phyloP scores from a whole-genome alignment of 192 early-diverging fungal species.

The Podila epigama region DNA sequence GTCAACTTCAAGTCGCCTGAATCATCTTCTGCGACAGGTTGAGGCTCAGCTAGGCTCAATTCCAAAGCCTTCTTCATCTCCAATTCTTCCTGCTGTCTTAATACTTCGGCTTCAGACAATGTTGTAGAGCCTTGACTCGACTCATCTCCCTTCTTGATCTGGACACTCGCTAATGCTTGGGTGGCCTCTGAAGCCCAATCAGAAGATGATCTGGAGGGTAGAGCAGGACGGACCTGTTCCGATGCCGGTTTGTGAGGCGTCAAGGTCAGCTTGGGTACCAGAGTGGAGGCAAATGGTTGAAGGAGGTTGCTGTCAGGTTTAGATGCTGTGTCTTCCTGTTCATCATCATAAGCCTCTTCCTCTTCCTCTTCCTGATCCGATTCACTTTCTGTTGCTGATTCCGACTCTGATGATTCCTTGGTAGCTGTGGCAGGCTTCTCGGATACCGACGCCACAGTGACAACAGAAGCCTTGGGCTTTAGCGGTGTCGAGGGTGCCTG shows the following conservation, averaged over 20 bases:
- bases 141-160: conserved; percentile 26
- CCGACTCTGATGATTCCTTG: conserved; percentile 2
- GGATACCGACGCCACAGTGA: neutral
- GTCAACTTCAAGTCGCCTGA: conserved; percentile 8
- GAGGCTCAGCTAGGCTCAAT: conserved; percentile 25
- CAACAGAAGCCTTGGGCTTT: conserved; percentile 31
- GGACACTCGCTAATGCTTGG: conserved; percentile 31
- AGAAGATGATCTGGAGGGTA: conserved; percentile 5
- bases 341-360: conserved; percentile 4
- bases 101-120: conserved; percentile 17
- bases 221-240: neutral
- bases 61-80: conserved; percentile 37
- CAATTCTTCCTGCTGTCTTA: conserved; percentile 22
- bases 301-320: conserved; percentile 1
- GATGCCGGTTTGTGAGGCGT: conserved; percentile 20
- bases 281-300: conserved; percentile 26
- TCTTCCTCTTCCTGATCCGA: neutral
- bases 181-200: conserved; percentile 46
- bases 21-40: neutral
- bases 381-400: neutral
- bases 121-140: conserved; percentile 4
- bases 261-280: conserved; percentile 35
- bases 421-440: neutral
- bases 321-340: neutral
- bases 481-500: conserved; percentile 33